Conservation (phyloP, 2,329 filamentous ascomycete species). For the Aspergillus sp. region DNA sequence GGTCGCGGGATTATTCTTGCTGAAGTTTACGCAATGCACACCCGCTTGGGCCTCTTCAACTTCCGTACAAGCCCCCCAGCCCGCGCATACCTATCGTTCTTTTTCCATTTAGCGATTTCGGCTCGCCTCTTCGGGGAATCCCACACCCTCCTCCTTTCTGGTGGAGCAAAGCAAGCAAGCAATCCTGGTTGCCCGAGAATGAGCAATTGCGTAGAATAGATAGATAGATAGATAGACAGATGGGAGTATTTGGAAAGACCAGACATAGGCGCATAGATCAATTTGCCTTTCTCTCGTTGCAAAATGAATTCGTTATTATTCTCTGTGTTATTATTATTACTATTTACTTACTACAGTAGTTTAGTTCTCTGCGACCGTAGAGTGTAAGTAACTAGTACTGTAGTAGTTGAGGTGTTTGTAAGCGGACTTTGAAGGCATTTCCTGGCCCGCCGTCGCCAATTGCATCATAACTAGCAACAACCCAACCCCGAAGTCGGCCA, state of each 20-base stretch:
- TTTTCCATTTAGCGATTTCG: slow-evolving; percentile 6
- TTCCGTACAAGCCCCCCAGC: background rate
- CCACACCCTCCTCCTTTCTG: background rate
- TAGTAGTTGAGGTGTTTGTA: too few relatives aligned
- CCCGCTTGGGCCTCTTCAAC: slow-evolving; percentile 16
- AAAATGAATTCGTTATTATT: too few relatives aligned
- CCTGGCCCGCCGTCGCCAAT: too few relatives aligned
- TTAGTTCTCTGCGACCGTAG: too few relatives aligned
- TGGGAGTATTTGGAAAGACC: too few relatives aligned
- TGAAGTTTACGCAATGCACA: slow-evolving; percentile 17
- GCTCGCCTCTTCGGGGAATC: slow-evolving; percentile 13
- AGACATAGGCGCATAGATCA: too few relatives aligned
- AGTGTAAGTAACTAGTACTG: too few relatives aligned
- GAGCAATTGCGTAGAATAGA: background rate
- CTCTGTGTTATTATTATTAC: too few relatives aligned
- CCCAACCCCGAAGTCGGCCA: background rate
- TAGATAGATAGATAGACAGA: too few relatives aligned
- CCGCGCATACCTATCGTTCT: slow-evolving; percentile 6
- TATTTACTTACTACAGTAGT: too few relatives aligned
- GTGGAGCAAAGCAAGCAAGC: background rate
- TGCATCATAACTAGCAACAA: background rate
- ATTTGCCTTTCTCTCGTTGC: too few relatives aligned
- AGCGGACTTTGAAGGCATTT: too few relatives aligned
- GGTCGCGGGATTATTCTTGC: slow-evolving; percentile 1
- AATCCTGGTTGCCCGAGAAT: background rate